These are phyloP conservation scores for Yamadazyma ubonensis DNA, from an alignment of 805 yeast genomes.

Conservation along the genomic window DNA sequence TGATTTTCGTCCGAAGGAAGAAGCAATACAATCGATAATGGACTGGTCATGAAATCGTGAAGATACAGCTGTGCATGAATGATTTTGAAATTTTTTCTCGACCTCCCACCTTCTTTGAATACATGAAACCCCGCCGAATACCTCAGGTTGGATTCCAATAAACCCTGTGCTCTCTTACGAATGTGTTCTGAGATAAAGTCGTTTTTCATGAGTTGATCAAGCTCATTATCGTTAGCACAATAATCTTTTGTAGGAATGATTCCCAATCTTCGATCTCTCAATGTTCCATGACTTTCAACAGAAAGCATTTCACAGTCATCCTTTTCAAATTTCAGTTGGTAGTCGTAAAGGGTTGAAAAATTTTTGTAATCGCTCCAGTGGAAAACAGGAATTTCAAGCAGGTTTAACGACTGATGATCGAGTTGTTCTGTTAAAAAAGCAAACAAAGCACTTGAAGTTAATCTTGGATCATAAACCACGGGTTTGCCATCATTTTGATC, in stretches of 20 bases:
- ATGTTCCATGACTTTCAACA: conserved; percentile 2
- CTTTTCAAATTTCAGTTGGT: conserved; percentile 15
- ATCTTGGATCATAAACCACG: conserved; percentile 27
- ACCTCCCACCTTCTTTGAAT: conserved; percentile 31
- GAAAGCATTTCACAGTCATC: conserved; percentile 21
- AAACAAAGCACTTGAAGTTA: conserved; percentile 24
- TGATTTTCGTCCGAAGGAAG: conserved; percentile 21
- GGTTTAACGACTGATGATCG: conserved; percentile 6
- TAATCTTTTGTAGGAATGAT: conserved; percentile 15
- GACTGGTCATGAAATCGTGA: conserved; percentile 41
- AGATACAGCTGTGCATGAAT: conserved; percentile 40
- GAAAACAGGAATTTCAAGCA: conserved; percentile 21
- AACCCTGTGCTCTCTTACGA: not conserved
- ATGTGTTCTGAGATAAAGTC: not conserved
- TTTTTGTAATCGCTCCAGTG: conserved; percentile 37
- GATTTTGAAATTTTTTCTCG: conserved; percentile 24
- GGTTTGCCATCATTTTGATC: conserved; percentile 5
- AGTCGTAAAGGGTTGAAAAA: conserved; percentile 20
- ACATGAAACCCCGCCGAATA: conserved; percentile 40
- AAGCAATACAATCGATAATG: conserved; percentile 30
- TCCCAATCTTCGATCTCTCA: conserved; percentile 12
- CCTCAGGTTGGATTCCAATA: not conserved
- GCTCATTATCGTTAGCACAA: conserved; percentile 27
- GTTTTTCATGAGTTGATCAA: conserved; percentile 14
- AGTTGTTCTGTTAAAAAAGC: conserved; percentile 18